Evolutionary conservation across 1,284 basidiomycete species (phyloP).

Genomic region (Amylostereum areolatum): DNA sequence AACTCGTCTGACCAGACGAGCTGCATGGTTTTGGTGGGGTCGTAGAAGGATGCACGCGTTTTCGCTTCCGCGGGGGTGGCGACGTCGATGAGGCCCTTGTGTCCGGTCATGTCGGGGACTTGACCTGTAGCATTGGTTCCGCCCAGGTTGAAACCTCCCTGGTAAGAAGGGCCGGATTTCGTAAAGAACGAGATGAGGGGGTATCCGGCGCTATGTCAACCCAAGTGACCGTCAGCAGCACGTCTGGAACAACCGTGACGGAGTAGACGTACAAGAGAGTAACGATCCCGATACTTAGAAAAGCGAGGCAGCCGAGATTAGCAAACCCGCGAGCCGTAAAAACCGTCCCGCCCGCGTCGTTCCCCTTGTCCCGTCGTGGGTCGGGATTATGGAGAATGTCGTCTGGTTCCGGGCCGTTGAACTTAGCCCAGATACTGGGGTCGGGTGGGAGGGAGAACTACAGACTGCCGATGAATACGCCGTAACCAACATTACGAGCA

Average conservation of each 20-base stretch:
- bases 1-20: conserved; percentile 57
- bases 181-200: conserved; percentile 37
- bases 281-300: conserved; percentile 26
- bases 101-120: not conserved
- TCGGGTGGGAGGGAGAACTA: conserved; percentile 24
- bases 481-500: not conserved
- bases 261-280: conserved; percentile 12
- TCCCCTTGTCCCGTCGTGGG: conserved; percentile 16
- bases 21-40: conserved; percentile 17
- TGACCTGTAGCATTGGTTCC: not conserved
- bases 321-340: conserved; percentile 27
- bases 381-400: conserved; percentile 26
- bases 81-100: conserved; percentile 57
- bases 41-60: conserved; percentile 27
- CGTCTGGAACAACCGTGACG: not conserved
- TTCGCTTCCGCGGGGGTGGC: conserved; percentile 50
- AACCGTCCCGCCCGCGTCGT: conserved; percentile 25
- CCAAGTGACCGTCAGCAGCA: not conserved
- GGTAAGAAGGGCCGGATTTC: not conserved
- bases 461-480: not conserved
- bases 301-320: conserved; percentile 36
- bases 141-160: not conserved
- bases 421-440: conserved; percentile 19
- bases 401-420: conserved; percentile 19
- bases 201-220: conserved; percentile 30